Evolutionary conservation across 371 early-diverging fungal species (phyloP).

Genomic region (Coemansia sp.): DNA sequence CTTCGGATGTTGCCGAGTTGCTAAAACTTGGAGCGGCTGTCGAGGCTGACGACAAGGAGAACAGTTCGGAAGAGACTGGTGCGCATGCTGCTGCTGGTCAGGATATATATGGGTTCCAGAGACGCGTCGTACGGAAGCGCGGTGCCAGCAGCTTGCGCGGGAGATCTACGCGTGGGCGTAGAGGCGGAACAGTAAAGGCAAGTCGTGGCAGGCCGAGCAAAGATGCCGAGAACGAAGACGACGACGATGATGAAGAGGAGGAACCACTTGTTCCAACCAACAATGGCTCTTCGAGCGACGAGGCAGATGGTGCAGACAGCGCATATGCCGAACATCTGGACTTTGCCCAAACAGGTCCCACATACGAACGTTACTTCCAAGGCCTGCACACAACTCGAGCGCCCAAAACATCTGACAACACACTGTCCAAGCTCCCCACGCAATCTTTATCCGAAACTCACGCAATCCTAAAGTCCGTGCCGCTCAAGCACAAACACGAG

Average conservation of each 20-base stretch:
- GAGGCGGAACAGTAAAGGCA: constrained; percentile 11
- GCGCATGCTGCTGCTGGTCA: constrained; percentile 22
- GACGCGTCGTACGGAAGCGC: constrained; percentile 20
- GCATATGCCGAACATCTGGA: constrained; percentile 27
- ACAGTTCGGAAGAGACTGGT: constrained; percentile 39
- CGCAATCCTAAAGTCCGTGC: constrained; percentile 54
- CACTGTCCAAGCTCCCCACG: constrained; percentile 70
- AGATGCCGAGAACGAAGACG: constrained; percentile 13
- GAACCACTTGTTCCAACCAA: neutral
- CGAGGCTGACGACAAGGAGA: constrained; percentile 45
- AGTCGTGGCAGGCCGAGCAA: neutral
- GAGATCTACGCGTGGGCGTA: constrained; percentile 15
- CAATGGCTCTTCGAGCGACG: neutral
- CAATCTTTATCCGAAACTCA: constrained; percentile 68
- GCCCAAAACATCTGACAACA: constrained; percentile 80
- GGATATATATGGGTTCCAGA: constrained; percentile 44
- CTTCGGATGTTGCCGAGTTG: constrained; percentile 30
- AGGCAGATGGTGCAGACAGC: constrained; percentile 17
- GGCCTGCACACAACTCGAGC: constrained; percentile 55
- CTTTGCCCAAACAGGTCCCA: constrained; percentile 47
- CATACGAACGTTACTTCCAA: constrained; percentile 75
- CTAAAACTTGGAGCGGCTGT: constrained; percentile 34
- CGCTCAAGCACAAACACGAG: constrained; percentile 62
- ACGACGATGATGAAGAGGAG: constrained; percentile 12
- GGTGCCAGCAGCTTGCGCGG: constrained; percentile 5